Base-by-base conservation (phyloP, 108 stramenopile genomes). In the Discostella stelligeroides region DNA sequence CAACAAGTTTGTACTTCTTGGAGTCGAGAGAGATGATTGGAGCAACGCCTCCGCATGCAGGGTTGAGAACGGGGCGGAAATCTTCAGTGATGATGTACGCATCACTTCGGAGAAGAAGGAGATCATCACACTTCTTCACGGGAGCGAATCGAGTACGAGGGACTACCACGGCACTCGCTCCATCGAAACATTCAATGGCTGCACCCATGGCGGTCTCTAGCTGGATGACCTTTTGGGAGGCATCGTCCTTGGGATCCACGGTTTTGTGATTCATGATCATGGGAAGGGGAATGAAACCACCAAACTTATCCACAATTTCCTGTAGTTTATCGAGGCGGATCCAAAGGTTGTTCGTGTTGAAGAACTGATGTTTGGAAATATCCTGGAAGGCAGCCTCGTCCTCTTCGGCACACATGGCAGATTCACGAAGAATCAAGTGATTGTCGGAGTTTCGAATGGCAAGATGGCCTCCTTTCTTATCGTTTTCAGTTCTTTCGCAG, bases 341-440 rank as follows among this genome's bases (percentile, higher is more conserved):
- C 99, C 99, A 99, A 28, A 99, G 88, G 73, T 99, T 99, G 82
- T 99, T 99, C 65, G 99, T 99, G 85, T 99, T 99, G 95, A 99
- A 99, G 75, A 84, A 98, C 24, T 85, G 82, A 80, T 99, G 98
- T 85, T 94, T 94, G 79, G 82, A 82, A 46, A 96, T 89, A 72
- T 98, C 96, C 73, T 98, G 97, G 86, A 99, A 98, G 63, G 88
- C 84, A 24, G 59, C 84, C 82, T 98, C 96, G 60, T 98, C 98
- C 61, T 95, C 96, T 30, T 95, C 91, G 48, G 95, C 87, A 75
- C 98, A 99, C 96, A 98, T 97, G 68, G 98, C 98, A 48, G 94
- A 94, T 78, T 99, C 98, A 27, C 98, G 94, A 63, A 99, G 92
- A 68, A 99, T 91, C 59, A 98, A 79, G 61, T 95, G 97, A 9